Percentiles rank a stretch among this genome's conserved stretches.
Conservation (phyloP, 2,329 filamentous ascomycete species). For the Phyllosticta citrichinensis region DNA sequence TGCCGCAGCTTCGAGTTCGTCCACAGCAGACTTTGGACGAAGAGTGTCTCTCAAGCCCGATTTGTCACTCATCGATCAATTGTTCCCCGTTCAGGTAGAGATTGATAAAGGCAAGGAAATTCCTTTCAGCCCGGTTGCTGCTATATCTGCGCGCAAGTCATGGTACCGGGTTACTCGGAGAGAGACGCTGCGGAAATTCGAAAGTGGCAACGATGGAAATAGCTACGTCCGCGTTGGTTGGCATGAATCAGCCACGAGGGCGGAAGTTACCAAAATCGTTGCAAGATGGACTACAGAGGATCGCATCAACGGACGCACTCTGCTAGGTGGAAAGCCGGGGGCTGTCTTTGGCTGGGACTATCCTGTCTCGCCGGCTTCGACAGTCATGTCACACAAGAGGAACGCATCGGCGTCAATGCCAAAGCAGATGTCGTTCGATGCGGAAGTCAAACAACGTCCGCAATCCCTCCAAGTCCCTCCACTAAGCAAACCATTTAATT, state of each 20-base stretch:
- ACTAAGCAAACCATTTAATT: background rate
- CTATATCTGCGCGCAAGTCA: constrained; percentile 26
- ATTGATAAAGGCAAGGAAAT: constrained; percentile 13
- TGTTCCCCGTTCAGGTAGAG: constrained; percentile 18
- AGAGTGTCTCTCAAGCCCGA: constrained; percentile 14
- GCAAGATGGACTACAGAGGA: constrained; percentile 28
- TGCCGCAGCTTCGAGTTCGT: background rate
- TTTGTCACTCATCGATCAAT: constrained; percentile 15
- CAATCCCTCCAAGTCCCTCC: background rate
- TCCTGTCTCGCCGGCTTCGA: constrained; percentile 9
- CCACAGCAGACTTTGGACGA: background rate
- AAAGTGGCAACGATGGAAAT: constrained; percentile 23
- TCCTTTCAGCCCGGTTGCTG: constrained; percentile 23
- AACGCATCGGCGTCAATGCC: constrained; percentile 2
- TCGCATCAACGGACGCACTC: constrained; percentile 23
- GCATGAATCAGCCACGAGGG: constrained; percentile 22
- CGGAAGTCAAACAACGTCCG: constrained; percentile 3
- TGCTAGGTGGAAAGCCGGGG: constrained; percentile 19
- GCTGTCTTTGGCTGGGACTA: constrained; percentile 31
- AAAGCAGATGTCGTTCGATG: constrained; percentile 1
- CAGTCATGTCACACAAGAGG: constrained; percentile 5
- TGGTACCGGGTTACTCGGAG: constrained; percentile 31
- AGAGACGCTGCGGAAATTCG: constrained; percentile 29
- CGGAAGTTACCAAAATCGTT: constrained; percentile 27
- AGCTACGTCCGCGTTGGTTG: constrained; percentile 30